These are phyloP conservation scores for Saccharomyces uvarum DNA, from an alignment of 1,139 yeast species.

Conservation along the genomic window DNA sequence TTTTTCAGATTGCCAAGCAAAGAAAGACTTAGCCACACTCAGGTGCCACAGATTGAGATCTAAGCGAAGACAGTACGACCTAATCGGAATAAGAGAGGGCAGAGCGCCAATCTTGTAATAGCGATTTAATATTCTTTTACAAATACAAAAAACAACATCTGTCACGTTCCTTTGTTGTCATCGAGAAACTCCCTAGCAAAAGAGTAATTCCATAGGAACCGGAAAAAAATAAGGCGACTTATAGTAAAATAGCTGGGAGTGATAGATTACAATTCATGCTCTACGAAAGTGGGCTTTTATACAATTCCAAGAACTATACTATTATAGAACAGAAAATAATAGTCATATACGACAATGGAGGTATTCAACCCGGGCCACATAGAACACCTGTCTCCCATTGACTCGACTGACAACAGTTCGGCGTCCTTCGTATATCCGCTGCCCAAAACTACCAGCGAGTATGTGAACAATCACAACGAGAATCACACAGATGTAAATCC, in stretches of 20 bases:
- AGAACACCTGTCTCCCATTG: background rate
- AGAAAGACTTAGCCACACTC: background rate
- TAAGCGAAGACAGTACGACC: background rate
- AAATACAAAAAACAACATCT: background rate
- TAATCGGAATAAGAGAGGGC: background rate
- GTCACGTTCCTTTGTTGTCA: background rate
- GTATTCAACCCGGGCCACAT: background rate
- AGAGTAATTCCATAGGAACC: background rate
- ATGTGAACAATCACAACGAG: background rate
- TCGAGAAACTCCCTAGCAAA: background rate
- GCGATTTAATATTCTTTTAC: background rate
- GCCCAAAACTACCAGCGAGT: background rate
- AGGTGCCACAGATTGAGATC: background rate
- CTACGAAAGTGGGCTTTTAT: background rate
- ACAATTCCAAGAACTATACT: background rate
- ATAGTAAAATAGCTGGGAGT: background rate
- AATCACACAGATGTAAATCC: background rate
- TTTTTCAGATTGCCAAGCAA: background rate
- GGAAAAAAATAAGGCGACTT: background rate
- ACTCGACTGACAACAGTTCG: background rate
- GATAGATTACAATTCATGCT: background rate
- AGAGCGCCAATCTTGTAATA: background rate
- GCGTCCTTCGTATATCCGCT: background rate
- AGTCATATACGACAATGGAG: background rate
- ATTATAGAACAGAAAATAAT: background rate